Percentiles rank a stretch among this genome's conserved stretches.
phyloP scores from a whole-genome alignment of 2,329 filamentous ascomycete species.

The Ramularia collo-cygni region DNA sequence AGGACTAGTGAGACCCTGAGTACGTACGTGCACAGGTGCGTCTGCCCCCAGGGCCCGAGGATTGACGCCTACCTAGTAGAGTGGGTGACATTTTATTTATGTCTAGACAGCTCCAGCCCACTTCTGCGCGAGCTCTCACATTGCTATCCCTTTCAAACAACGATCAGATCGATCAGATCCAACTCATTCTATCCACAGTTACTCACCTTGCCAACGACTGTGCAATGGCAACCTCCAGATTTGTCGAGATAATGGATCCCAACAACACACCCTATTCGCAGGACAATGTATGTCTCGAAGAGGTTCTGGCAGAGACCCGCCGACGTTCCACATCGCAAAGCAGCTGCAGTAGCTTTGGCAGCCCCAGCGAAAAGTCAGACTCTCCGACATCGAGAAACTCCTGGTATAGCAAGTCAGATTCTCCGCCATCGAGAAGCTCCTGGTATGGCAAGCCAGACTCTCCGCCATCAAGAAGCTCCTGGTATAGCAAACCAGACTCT shows the following conservation, averaged over 20 bases:
- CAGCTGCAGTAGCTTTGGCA: conserved; percentile 18
- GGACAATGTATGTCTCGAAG: conserved; percentile 31
- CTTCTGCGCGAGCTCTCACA: no score
- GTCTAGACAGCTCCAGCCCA: no score
- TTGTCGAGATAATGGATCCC: conserved; percentile 31
- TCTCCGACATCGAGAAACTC: conserved; percentile 9
- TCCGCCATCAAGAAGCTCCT: conserved; percentile 6
- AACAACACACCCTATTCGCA: conserved; percentile 24
- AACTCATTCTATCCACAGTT: neutral
- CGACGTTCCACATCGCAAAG: conserved; percentile 25
- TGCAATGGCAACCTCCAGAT: conserved; percentile 31
- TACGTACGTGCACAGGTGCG: no score
- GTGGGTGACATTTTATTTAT: no score
- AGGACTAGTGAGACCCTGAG: no score
- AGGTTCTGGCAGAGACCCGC: conserved; percentile 28
- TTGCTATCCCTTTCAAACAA: no score
- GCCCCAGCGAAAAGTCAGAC: conserved; percentile 12
- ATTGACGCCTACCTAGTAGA: no score
- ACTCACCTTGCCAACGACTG: neutral
- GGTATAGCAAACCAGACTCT: conserved; percentile 12
- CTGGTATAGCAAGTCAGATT: conserved; percentile 10
- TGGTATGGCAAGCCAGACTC: conserved; percentile 12
- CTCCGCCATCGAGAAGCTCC: conserved; percentile 8
- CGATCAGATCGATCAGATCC: neutral
- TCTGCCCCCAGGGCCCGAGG: no score